Percentiles rank a stretch among this genome's conserved stretches.
These are phyloP conservation scores for Taphrina sp. DNA, from an alignment of 1,139 yeast species.

Conservation along the genomic window DNA sequence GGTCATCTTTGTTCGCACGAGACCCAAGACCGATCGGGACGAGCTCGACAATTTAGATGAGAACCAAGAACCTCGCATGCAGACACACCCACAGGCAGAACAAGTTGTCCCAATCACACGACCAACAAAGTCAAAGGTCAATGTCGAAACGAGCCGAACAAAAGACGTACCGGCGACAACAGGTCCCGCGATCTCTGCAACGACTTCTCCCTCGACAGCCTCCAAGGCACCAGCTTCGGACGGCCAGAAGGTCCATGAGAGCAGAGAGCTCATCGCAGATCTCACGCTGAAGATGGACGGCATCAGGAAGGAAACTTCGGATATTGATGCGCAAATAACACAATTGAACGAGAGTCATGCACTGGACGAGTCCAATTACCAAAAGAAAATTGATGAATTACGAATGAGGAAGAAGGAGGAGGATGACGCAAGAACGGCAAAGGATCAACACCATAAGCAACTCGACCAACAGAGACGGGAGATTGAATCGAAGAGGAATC, in stretches of 20 bases:
- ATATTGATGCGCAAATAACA: slow-evolving; percentile 47
- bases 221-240: no score
- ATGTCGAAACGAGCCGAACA: neutral
- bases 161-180: neutral
- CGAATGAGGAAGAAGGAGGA: slow-evolving; percentile 51
- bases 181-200: no score
- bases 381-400: slow-evolving; percentile 49
- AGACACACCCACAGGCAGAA: neutral
- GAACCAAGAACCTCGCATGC: slow-evolving; percentile 8
- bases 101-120: neutral
- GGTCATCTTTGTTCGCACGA: slow-evolving; percentile 29
- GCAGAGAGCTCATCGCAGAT: slow-evolving; percentile 50
- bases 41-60: neutral
- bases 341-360: slow-evolving; percentile 49
- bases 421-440: slow-evolving; percentile 52
- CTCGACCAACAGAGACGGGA: slow-evolving; percentile 50
- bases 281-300: slow-evolving; percentile 54
- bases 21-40: slow-evolving; percentile 12
- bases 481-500: slow-evolving; percentile 45
- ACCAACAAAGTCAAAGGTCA: no score
- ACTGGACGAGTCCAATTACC: slow-evolving; percentile 47
- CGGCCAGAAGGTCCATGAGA: slow-evolving; percentile 1
- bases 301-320: slow-evolving; percentile 49
- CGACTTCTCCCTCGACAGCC: no score
- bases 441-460: slow-evolving; percentile 52